Evolutionary conservation across 495 filamentous ascomycete species (phyloP), one percentile per base, ranked within the genome.

Genomic region (Coniosporium apollinis): DNA sequence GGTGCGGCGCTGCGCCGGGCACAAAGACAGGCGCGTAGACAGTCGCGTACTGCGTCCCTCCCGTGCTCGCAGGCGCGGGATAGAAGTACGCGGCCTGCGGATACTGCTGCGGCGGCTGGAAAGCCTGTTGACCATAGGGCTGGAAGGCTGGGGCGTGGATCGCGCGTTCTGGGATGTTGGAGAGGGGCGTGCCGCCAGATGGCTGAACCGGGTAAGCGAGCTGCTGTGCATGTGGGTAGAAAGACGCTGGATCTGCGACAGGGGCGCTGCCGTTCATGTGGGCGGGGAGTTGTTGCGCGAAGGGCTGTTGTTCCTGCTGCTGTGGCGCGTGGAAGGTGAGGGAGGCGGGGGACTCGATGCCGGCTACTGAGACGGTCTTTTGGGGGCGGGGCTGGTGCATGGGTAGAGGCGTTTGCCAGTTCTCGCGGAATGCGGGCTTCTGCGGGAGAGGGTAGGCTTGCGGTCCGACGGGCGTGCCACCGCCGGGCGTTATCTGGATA

Each of bases 351-450:
- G 76, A 83, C 52, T 96, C 89, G 43, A 99, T 94, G 49, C 82
- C 85, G 20, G 84, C 82, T 37, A 96, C 77, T 18, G 89, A 94
- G 19, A 99, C 79, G 2, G 85, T 62, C 62, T 94, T 94, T 56
- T 96, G 85, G 3, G 89, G 89, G 28, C 83, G 79, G 34, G 89
- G 89, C 51, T 99, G 89, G 49, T 96, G 82, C 80, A 96, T 93
- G 4, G 84, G 79, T 26, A 94, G 72, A 13, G 72, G 61, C 22
- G 63, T 75, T 20, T 70, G 67, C 33, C 77, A 74, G 48, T 74
- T 85, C 56, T 94, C 84, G 28, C 76, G 76, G 58, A 78, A 83
- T 1, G 24, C 13, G 24, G 24, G 24, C 1, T 26, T 26, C 13
- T 26, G 24, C 9, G 24, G 24, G 9, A 26, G 24, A 22, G 66